Evolutionary conservation across 192 early-diverging fungal species (phyloP), one percentile per base, ranked within the genome.

Genomic region (Phlyctochytrium planicorne): DNA sequence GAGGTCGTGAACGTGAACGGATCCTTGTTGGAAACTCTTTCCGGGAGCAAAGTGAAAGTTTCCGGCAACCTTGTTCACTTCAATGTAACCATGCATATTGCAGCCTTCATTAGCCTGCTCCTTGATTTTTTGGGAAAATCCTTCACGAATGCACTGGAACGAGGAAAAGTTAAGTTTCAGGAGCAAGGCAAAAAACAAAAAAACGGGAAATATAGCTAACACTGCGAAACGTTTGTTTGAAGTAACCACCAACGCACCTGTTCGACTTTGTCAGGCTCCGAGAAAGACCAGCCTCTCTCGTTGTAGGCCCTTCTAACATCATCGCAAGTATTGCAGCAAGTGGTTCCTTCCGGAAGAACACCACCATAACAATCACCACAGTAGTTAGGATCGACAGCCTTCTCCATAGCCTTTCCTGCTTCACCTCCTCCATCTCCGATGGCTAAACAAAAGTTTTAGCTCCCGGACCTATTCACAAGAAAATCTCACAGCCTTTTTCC

Each of bases 41-140:
- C 96, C 95, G 14, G 95, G 93, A 6, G 94, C 90, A 74, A 97
- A 85, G 76, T 96, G 96, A 69, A 96, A 89, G 67, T 95, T 95
- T 37, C 96, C 96, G 24, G 91, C 80, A 10, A 96, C 93, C 80
- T 95, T 95, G 78, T 94, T 96, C 35, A 98, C 92, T 34, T 83
- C 72, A 25, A 96, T 70, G 53, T 78, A 76, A 2, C 96, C 96
- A 27, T 82, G 81, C 36, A 98, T 76, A 65, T 90, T 86, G 72
- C 96, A 98, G 24, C 95, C 96, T 78, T 98, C 95, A 67, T 91
- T 87, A 10, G 81, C 82, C 74, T 95, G 94, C 34, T 80, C 83
- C 52, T 84, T 80, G 52, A 95, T 73, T 62, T 87, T 88, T 56
- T 91, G 82, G 30, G 80, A 64, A 80, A 89, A 97, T 36, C 90